phyloP scores from a whole-genome alignment of 208 protist species.

The Angomonas deanei region DNA sequence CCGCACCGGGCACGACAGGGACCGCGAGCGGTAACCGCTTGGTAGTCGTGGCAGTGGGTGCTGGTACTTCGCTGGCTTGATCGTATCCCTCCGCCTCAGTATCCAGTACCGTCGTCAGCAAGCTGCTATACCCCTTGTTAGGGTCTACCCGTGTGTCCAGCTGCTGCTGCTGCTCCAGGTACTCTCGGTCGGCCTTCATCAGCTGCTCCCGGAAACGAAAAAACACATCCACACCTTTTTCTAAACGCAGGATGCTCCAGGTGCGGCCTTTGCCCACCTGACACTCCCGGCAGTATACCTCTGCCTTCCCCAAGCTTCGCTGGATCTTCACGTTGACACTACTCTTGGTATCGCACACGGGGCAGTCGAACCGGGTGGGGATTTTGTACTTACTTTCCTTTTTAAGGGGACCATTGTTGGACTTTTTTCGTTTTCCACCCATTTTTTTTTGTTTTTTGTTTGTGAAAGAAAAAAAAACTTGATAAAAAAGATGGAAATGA shows the following conservation, averaged over 20 bases:
- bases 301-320: slow-evolving; percentile 37
- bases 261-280: slow-evolving; percentile 32
- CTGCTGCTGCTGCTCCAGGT: slow-evolving; percentile 25
- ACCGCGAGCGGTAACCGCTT: too few relatives aligned
- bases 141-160: not conserved
- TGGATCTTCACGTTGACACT: slow-evolving; percentile 70
- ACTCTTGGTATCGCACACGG: slow-evolving; percentile 79
- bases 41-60: not conserved
- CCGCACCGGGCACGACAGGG: too few relatives aligned
- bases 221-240: slow-evolving; percentile 84
- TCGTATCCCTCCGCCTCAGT: not conserved
- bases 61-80: not conserved
- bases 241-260: slow-evolving; percentile 57
- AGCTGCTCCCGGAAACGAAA: slow-evolving; percentile 85
- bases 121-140: not conserved
- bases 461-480: not conserved
- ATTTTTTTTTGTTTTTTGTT: slow-evolving; percentile 21
- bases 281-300: slow-evolving; percentile 69
- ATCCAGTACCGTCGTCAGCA: not conserved
- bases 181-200: slow-evolving; percentile 53
- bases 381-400: slow-evolving; percentile 93
- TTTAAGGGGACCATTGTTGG: slow-evolving; percentile 69
- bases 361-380: slow-evolving; percentile 81
- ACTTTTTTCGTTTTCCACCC: slow-evolving; percentile 82
- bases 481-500: not conserved